Conservation (phyloP, 108 stramenopile species). For the Pseudonitzschia multistriata region DNA sequence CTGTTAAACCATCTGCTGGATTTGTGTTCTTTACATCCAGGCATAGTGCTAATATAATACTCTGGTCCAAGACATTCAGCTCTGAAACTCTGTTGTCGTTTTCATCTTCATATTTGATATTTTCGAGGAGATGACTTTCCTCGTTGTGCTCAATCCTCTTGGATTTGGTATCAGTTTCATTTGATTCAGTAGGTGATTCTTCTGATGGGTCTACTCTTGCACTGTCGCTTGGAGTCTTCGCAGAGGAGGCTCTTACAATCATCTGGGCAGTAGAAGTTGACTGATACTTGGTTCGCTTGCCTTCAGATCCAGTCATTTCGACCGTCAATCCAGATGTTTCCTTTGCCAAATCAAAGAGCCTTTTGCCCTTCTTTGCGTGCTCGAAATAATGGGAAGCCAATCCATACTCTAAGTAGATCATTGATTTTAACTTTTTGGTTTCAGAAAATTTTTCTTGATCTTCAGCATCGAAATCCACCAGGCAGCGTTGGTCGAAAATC, state of each 20-base stretch:
- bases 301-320: constrained; percentile 83
- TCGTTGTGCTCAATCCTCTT: constrained; percentile 46
- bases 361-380: constrained; percentile 46
- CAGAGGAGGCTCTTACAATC: constrained; percentile 71
- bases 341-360: constrained; percentile 56
- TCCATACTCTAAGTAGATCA: constrained; percentile 83
- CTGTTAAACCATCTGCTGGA: constrained; percentile 91
- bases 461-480: constrained; percentile 11
- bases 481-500: constrained; percentile 22
- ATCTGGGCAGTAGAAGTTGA: constrained; percentile 79
- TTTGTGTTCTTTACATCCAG: constrained; percentile 95
- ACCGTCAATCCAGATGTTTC: constrained; percentile 59
- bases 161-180: constrained; percentile 12
- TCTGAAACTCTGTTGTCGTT: constrained; percentile 49
- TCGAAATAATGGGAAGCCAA: constrained; percentile 88
- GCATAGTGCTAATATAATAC: constrained; percentile 90
- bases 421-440: constrained; percentile 25
- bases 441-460: constrained; percentile 1
- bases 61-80: constrained; percentile 80
- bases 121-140: constrained; percentile 87
- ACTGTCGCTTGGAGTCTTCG: neutral
- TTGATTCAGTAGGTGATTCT: neutral
- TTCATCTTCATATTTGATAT: constrained; percentile 72
- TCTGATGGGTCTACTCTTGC: constrained; percentile 2
- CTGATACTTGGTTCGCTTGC: constrained; percentile 91